phyloP scores from a whole-genome alignment of 1,284 basidiomycete species.

The Psilocybe mexicana region DNA sequence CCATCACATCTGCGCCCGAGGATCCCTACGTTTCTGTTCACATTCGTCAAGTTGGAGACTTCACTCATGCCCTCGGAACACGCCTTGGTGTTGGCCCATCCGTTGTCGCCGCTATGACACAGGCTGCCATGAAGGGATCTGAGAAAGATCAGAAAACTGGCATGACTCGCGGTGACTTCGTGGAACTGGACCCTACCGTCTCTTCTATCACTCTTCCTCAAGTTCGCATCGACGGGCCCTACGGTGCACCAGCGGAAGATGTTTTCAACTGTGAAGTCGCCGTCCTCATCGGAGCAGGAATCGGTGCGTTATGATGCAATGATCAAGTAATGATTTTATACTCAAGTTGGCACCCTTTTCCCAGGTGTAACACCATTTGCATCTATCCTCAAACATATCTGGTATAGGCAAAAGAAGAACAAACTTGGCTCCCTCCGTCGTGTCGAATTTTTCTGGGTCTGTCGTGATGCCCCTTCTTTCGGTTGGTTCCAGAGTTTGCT shows the following conservation, averaged over 20 bases:
- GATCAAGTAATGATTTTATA: constrained; percentile 1
- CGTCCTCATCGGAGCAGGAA: constrained; percentile 85
- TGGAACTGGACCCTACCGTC: constrained; percentile 65
- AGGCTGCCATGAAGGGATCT: constrained; percentile 69
- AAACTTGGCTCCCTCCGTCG: constrained; percentile 75
- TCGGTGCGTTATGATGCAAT: constrained; percentile 52
- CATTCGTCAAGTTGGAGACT: constrained; percentile 90
- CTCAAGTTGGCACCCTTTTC: not conserved
- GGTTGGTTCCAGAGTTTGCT: constrained; percentile 91
- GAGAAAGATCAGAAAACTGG: constrained; percentile 60
- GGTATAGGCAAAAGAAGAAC: constrained; percentile 83
- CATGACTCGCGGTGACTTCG: constrained; percentile 68
- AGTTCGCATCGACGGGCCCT: constrained; percentile 85
- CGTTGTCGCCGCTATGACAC: constrained; percentile 73
- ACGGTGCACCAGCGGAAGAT: constrained; percentile 88
- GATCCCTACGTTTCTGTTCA: constrained; percentile 89
- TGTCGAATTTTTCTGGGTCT: constrained; percentile 92
- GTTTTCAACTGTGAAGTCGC: constrained; percentile 86
- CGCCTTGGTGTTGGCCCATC: constrained; percentile 79
- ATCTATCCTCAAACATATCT: constrained; percentile 89
- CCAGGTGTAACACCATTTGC: constrained; percentile 86
- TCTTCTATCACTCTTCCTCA: constrained; percentile 57
- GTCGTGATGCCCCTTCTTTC: constrained; percentile 85
- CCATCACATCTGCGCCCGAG: constrained; percentile 90
- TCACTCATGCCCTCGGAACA: constrained; percentile 77